phyloP scores from a whole-genome alignment of 2,329 filamentous ascomycete genomes.

The Blumeria hordei region DNA sequence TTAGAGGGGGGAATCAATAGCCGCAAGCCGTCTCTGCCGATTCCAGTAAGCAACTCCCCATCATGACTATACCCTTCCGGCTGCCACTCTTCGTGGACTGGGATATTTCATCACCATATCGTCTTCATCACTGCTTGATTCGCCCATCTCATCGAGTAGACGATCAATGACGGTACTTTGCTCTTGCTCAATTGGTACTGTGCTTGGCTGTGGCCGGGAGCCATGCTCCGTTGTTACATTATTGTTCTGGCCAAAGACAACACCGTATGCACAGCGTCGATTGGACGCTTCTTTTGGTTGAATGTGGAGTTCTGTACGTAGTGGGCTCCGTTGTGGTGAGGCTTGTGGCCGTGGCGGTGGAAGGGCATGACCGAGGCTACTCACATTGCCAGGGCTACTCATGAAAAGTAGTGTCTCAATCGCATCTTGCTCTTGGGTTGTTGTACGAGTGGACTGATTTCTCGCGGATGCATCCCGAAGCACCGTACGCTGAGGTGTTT shows the following conservation, averaged over 20 bases:
- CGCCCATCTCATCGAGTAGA: conserved; percentile 14
- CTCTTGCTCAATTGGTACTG: conserved; percentile 3
- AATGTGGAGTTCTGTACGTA: conserved; percentile 12
- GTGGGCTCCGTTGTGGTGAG: conserved; percentile 13
- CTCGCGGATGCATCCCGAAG: conserved; percentile 15
- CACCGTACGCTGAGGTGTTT: conserved; percentile 11
- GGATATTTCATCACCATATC: conserved; percentile 11
- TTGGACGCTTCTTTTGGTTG: conserved; percentile 6
- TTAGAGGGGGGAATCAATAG: no score
- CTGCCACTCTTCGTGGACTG: conserved; percentile 9
- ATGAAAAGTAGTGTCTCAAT: conserved; percentile 62
- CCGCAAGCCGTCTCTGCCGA: no score
- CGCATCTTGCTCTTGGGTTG: conserved; percentile 53
- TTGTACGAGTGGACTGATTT: conserved; percentile 40
- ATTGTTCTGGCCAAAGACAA: not conserved
- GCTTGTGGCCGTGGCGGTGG: conserved; percentile 16
- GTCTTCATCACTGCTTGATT: conserved; percentile 16
- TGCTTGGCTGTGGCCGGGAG: not conserved
- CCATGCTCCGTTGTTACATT: not conserved
- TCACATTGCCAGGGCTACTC: conserved; percentile 48
- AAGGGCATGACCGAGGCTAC: conserved; percentile 31
- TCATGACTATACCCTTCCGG: conserved; percentile 6
- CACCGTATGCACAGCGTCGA: not conserved
- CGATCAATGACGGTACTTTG: conserved; percentile 12
- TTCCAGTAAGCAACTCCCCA: no score